Evolutionary conservation across 1,284 basidiomycete genomes (phyloP), one percentile per base, ranked within the genome.

Genomic region (Cerrena zonata): DNA sequence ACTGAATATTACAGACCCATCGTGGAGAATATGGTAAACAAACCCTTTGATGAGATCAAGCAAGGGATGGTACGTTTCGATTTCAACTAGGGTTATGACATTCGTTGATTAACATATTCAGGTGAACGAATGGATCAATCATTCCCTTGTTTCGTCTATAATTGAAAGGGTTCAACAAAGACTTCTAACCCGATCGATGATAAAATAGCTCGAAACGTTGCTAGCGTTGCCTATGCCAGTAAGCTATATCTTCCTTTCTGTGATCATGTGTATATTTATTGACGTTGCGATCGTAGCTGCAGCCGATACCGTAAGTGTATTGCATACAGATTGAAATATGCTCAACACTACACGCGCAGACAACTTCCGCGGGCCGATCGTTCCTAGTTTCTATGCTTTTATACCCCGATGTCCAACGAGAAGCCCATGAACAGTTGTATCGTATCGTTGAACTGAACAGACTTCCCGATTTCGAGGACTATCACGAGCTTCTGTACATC

Each of bases 381-480:
- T 50, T 50, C 42, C 11, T 50, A 3, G 19, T 38, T 19, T 40
- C 48, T 19, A 50, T 50, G 48, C 18, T 19, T 10, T 22, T 44
- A 19, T 50, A 44, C 25, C 48, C 48, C 18, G 42, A 44, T 22
- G 42, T 50, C 7, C 58, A 57, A 44, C 18, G 24, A 4, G 55
- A 54, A 38, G 59, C 60, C 3, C 67, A 68, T 30, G 48, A 50
- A 2, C 63, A 69, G 49, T 45, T 67, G 5, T 64, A 68, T 44
- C 13, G 37, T 1, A 46, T 60, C 13, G 38, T 60, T 2, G 54
- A 55, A n/a, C 34, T 30, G 5, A 44, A 52, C 18, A 50, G 56
- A 19, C 47, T 60, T 12, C 56, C 48, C n/a, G 40, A 40, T 23
- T 40, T 49, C 27, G 12, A 18, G n/a, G 39, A 53, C 23, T 45